Base-by-base conservation (phyloP, 495 filamentous ascomycete species). In the Aspergillus affinis region DNA sequence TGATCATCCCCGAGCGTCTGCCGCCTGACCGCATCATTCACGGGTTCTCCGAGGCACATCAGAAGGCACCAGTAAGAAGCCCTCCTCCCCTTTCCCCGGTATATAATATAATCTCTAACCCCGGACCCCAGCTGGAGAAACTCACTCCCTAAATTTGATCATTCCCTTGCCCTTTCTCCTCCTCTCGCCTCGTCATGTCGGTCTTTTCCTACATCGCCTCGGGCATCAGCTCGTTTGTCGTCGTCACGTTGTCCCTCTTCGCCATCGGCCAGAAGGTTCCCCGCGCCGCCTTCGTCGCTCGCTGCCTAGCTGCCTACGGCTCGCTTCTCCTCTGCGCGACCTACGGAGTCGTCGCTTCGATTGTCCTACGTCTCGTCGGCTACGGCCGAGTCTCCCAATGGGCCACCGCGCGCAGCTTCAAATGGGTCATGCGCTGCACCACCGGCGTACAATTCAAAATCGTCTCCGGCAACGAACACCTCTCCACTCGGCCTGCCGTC, bases 381-480 rank as follows among this genome's bases (percentile, higher is more conserved):
- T 82, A 87, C 63, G 84, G 84, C 58, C 86, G 88, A 57, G 82
- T 91, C 59, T 85, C 90, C 45, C 94, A 97, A 79, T 97, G 91
- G 90, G 86, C 91, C 26, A 86, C 86, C 5, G 94, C 80, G 20
- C 82, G 92, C 59, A 78, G 83, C 62, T 96, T 96, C 79, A 92
- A 93, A 72, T 90, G 83, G 74, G 68, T 84, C 52, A 95, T 97
- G 90, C 80, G 81, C 55, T 69, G 81, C 41, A 81, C 84, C 20
- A 92, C 91, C 18, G 92, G 92, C 51, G 80, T 98, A n/a, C 80
- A 74, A 27, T 97, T 97, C 66, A 79, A 86, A 48, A 77, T 97
- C 59, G 75, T 87, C 44, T 84, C 89, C 54, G 88, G 89, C 48
- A 72, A 86, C 48, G 73, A 87, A 59, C 67, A 86, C 57, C 83